These are phyloP conservation scores for Dissophora ornata DNA, from an alignment of 192 early-diverging fungal genomes.

Conservation along the genomic window DNA sequence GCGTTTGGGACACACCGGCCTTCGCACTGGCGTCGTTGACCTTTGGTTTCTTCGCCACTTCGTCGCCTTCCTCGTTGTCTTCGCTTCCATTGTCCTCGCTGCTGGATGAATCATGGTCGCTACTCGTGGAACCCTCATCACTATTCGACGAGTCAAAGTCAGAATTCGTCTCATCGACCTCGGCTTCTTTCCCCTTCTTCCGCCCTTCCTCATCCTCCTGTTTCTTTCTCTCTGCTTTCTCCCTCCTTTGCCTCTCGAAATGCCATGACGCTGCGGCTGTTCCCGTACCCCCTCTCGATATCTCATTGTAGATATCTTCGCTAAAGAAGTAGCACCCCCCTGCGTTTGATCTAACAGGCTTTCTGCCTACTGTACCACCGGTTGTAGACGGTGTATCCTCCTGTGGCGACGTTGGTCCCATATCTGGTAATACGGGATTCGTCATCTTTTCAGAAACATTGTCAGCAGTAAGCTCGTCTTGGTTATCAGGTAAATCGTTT, in stretches of 20 bases:
- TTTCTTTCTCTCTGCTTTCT: background rate
- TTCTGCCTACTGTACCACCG: background rate
- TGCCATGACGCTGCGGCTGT: slow-evolving; percentile 2
- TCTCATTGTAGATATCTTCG: slow-evolving; percentile 20
- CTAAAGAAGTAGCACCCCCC: slow-evolving; percentile 14
- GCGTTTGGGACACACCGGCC: no score
- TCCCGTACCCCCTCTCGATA: slow-evolving; percentile 13
- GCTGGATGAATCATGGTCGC: no score
- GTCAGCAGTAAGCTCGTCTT: background rate
- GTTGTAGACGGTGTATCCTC: background rate
- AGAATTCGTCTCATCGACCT: no score
- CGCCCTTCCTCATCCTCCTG: background rate
- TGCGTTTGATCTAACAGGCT: no score
- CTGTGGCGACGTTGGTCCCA: no score
- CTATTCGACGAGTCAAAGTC: no score
- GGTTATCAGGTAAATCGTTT: no score
- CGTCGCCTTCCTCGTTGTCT: background rate
- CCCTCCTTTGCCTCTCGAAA: background rate
- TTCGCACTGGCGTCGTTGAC: no score
- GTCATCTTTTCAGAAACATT: slow-evolving; percentile 3
- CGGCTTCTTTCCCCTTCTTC: background rate
- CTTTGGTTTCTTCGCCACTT: background rate
- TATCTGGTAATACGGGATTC: background rate
- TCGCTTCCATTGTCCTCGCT: background rate
- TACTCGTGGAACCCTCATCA: no score